These are phyloP conservation scores for Chamaecrista fasciculata DNA, from an alignment of 306 rosid genomes.

Conservation along the genomic window DNA sequence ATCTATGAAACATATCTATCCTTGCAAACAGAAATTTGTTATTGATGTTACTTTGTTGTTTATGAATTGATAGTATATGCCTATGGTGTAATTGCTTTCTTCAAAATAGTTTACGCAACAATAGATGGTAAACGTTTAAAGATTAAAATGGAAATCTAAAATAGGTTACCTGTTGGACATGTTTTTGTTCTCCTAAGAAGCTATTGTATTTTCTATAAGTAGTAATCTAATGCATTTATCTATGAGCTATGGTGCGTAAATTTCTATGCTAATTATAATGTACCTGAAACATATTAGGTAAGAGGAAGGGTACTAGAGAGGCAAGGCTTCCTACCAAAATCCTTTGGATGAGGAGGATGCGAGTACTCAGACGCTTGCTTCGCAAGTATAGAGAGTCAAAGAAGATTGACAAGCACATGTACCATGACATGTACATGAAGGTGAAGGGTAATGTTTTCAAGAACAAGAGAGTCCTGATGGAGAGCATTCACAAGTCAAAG, in stretches of 20 bases:
- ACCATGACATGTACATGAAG: constrained; percentile 98
- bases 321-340: constrained; percentile 93
- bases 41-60: background rate
- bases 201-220: background rate
- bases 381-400: constrained; percentile 91
- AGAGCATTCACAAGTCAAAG: constrained; percentile 93
- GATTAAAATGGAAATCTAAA: background rate
- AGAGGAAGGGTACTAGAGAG: constrained; percentile 96
- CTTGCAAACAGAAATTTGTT: background rate
- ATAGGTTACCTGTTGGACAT: background rate
- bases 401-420: constrained; percentile 97
- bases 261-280: background rate
- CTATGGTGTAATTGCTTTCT: too few relatives aligned
- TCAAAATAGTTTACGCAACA: background rate
- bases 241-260: background rate
- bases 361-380: constrained; percentile 88
- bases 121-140: background rate
- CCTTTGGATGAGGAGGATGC: constrained; percentile 98
- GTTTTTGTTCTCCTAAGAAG: background rate
- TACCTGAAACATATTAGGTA: constrained; percentile 46
- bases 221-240: background rate
- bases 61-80: too few relatives aligned
- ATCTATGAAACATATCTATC: background rate
- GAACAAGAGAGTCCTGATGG: constrained; percentile 95
- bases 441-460: constrained; percentile 97